Conservation (phyloP, 352 stramenopile species). For the Pythium sp. region DNA sequence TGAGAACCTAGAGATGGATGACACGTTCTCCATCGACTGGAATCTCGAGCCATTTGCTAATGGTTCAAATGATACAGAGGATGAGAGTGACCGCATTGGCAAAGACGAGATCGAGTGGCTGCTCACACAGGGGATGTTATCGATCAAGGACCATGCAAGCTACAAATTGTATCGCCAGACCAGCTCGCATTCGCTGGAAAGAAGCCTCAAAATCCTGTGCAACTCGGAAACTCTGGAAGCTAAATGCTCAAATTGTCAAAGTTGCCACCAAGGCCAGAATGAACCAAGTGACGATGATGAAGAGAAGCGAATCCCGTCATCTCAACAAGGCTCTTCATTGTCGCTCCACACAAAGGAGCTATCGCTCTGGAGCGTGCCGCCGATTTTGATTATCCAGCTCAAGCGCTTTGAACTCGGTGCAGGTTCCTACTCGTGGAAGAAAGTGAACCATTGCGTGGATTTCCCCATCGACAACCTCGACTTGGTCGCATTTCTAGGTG, state of each 20-base stretch:
- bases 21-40: conserved; percentile 75
- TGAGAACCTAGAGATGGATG: conserved; percentile 38
- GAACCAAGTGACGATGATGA: background rate
- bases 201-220: conserved; percentile 50
- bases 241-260: conserved; percentile 36
- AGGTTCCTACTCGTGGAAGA: conserved; percentile 57
- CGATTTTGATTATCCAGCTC: conserved; percentile 60
- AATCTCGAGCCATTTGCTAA: conserved; percentile 16
- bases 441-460: conserved; percentile 87
- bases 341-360: conserved; percentile 49
- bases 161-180: conserved; percentile 32
- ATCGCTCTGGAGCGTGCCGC: conserved; percentile 49
- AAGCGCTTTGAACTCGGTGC: conserved; percentile 66
- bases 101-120: conserved; percentile 23
- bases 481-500: conserved; percentile 44
- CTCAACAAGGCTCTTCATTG: background rate
- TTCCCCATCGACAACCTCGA: conserved; percentile 90
- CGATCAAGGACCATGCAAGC: conserved; percentile 34
- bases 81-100: background rate
- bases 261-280: background rate
- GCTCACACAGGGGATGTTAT: conserved; percentile 15
- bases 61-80: background rate
- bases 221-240: conserved; percentile 42
- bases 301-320: background rate
- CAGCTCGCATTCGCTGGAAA: conserved; percentile 29